Percentiles rank a stretch among this genome's conserved stretches.
Conservation (phyloP, 306 rosid species). For the Cucurbita moschata region DNA sequence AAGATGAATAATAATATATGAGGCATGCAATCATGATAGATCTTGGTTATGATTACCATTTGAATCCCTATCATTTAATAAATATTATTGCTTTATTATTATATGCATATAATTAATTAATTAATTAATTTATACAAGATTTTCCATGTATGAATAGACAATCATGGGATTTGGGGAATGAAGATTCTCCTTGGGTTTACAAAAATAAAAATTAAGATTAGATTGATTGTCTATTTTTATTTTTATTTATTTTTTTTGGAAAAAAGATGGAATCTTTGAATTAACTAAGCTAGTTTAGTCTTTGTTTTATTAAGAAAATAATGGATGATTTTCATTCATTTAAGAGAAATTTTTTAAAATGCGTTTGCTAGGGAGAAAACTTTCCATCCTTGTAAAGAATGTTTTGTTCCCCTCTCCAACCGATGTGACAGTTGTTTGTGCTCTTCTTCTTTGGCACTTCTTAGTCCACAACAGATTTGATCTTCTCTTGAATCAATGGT, state of each 20-base stretch:
- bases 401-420: no score
- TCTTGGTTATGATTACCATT: not conserved
- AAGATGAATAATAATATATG: not conserved
- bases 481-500: not conserved
- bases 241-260: not conserved
- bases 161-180: not conserved
- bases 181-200: constrained; percentile 1
- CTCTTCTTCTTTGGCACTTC: no score
- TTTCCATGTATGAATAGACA: not conserved
- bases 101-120: not conserved
- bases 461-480: no score
- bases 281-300: not conserved
- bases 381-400: no score
- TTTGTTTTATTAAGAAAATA: not conserved
- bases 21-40: not conserved
- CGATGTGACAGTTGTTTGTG: no score
- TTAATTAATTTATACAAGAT: not conserved
- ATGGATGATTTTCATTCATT: not conserved
- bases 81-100: not conserved
- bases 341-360: no score
- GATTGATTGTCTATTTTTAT: not conserved
- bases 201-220: not conserved
- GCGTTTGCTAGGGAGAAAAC: no score
- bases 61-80: not conserved
- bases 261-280: not conserved